Percentiles rank a stretch among this genome's conserved stretches.
Conservation (phyloP, 768 basidiomycete species). For the Leccinum subgranulosum region DNA sequence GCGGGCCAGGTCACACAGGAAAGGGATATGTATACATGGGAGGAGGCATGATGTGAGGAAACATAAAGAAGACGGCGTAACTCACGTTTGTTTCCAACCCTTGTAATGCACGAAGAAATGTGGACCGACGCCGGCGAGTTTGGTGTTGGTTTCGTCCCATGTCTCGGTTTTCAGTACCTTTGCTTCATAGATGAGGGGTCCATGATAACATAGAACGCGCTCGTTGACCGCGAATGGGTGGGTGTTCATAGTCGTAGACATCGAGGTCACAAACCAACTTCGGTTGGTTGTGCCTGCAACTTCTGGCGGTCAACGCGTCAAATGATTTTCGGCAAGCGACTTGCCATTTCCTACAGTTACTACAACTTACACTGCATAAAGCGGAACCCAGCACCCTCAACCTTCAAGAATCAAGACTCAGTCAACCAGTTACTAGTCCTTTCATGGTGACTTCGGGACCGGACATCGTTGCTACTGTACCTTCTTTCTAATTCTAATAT, state of each 20-base stretch:
- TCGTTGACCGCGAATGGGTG: conserved; percentile 58
- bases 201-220: conserved; percentile 90
- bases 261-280: neutral
- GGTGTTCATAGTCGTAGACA: conserved; percentile 13
- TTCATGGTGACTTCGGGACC: too few relatives aligned
- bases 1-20: neutral
- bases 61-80: conserved; percentile 6
- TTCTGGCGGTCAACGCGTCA: too few relatives aligned
- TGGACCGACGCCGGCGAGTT: conserved; percentile 60
- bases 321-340: too few relatives aligned
- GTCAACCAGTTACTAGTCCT: too few relatives aligned
- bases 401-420: too few relatives aligned
- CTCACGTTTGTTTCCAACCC: conserved; percentile 97
- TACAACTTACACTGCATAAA: too few relatives aligned
- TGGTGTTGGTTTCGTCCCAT: conserved; percentile 61
- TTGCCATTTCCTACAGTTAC: too few relatives aligned
- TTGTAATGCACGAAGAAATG: conserved; percentile 98
- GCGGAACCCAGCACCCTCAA: too few relatives aligned
- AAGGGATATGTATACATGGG: neutral
- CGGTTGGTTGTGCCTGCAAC: too few relatives aligned
- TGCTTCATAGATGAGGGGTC: conserved; percentile 93
- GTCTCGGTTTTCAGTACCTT: conserved; percentile 74
- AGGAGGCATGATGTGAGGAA: neutral
- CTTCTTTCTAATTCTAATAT: too few relatives aligned
- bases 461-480: too few relatives aligned